phyloP scores from a whole-genome alignment of 495 filamentous ascomycete species.

The Hypoxylon perforatum region DNA sequence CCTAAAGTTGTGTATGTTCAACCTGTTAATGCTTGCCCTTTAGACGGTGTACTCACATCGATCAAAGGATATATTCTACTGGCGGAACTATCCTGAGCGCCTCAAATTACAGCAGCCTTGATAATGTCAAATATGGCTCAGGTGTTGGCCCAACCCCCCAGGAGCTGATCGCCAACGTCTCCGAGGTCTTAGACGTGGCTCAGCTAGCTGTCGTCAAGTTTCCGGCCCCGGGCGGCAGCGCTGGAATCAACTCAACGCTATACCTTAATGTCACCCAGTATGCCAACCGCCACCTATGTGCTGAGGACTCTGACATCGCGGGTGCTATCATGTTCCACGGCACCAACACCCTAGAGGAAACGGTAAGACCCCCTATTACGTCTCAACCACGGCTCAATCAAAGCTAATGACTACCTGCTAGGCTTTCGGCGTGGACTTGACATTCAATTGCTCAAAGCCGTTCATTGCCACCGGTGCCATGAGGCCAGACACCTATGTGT shows the following conservation, averaged over 20 bases:
- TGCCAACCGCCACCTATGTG: conserved; percentile 54
- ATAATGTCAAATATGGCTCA: conserved; percentile 37
- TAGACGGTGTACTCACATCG: background rate
- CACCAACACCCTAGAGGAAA: conserved; percentile 63
- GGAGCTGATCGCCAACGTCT: conserved; percentile 37
- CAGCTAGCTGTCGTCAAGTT: conserved; percentile 31
- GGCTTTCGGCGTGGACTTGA: conserved; percentile 61
- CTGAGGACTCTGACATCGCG: conserved; percentile 52
- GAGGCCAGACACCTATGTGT: conserved; percentile 61
- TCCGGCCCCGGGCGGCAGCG: conserved; percentile 46
- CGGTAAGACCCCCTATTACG: conserved; percentile 6
- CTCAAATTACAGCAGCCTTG: conserved; percentile 38
- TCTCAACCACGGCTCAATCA: background rate
- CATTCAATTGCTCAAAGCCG: conserved; percentile 61
- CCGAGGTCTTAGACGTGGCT: conserved; percentile 33
- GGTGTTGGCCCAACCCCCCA: conserved; percentile 23
- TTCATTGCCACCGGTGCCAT: conserved; percentile 62
- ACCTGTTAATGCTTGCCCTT: background rate
- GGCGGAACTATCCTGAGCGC: conserved; percentile 34
- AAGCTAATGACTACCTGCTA: background rate
- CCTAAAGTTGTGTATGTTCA: conserved; percentile 34
- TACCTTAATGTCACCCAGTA: conserved; percentile 55
- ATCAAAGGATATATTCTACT: conserved; percentile 20
- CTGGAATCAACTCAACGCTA: conserved; percentile 55
- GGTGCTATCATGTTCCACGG: conserved; percentile 63